Percentiles rank a stretch among this genome's conserved stretches.
phyloP scores from a whole-genome alignment of 176 grass and related monocot species.

The Avena insularis region DNA sequence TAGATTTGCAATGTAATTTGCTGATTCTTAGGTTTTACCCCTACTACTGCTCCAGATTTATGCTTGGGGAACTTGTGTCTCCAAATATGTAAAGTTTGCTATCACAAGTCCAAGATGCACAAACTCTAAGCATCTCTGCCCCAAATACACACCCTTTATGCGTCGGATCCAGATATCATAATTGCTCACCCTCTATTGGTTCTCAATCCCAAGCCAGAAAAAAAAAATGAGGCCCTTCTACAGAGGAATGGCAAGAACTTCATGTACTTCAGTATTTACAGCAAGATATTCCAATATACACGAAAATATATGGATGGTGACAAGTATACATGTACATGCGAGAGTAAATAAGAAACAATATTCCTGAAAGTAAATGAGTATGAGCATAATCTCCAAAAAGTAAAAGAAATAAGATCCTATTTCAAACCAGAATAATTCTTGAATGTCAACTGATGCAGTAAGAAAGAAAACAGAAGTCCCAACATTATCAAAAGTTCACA shows the following conservation, averaged over 20 bases:
- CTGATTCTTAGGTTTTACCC: background rate
- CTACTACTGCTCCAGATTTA: background rate
- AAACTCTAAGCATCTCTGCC: constrained; percentile 4
- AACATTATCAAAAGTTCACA: constrained; percentile 6
- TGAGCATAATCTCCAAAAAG: background rate
- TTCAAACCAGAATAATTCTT: background rate
- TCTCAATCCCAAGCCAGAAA: constrained; percentile 2
- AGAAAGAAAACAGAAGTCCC: background rate
- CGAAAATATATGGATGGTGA: constrained; percentile 3
- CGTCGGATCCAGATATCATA: background rate
- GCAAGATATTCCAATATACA: background rate
- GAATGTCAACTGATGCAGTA: background rate
- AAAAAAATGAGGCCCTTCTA: constrained; percentile 16
- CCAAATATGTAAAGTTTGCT: background rate
- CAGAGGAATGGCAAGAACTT: background rate
- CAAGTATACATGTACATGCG: constrained; percentile 19
- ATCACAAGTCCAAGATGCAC: constrained; percentile 11
- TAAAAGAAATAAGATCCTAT: background rate
- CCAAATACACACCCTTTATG: background rate
- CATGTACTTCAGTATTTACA: background rate
- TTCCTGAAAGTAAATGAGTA: constrained; percentile 14
- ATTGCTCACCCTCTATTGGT: background rate
- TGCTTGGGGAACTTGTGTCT: constrained; percentile 13
- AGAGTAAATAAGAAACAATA: constrained; percentile 23
- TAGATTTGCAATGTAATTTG: background rate